Conservation (phyloP, 176 grass and related monocot genomes). For the Paspalum vaginatum region DNA sequence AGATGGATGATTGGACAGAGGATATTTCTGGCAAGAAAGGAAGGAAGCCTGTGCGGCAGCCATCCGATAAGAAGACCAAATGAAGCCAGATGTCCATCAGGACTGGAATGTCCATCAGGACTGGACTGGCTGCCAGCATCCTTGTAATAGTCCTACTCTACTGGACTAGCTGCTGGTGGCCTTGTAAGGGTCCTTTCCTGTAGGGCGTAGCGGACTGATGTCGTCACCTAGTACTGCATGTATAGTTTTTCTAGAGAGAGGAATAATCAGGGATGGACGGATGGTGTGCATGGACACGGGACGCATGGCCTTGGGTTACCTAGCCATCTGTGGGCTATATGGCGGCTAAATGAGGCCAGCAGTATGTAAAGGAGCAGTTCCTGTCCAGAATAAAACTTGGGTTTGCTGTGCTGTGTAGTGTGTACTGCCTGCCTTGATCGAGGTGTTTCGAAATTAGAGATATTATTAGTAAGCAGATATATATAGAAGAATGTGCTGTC, state of each 20-base stretch:
- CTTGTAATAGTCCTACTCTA: slow-evolving; percentile 1
- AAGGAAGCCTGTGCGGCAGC: slow-evolving; percentile 21
- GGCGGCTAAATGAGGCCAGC: not conserved
- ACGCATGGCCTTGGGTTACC: not conserved
- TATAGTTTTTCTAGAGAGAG: slow-evolving; percentile 33
- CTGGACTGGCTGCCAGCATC: not conserved
- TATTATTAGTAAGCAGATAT: not conserved
- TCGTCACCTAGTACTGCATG: slow-evolving; percentile 4
- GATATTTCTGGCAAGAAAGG: slow-evolving; percentile 39
- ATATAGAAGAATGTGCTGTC: not conserved
- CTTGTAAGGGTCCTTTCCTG: slow-evolving; percentile 27
- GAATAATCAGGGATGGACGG: slow-evolving; percentile 8
- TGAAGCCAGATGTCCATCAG: slow-evolving; percentile 6
- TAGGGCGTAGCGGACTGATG: not conserved
- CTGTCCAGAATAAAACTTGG: slow-evolving; percentile 8
- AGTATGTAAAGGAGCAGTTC: slow-evolving; percentile 4
- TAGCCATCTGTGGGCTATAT: not conserved
- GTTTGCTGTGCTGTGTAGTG: not conserved
- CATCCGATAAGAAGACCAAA: slow-evolving; percentile 20
- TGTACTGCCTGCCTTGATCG: not conserved
- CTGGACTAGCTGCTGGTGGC: not conserved
- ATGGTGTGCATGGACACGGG: not conserved
- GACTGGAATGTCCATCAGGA: not conserved
- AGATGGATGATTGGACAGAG: not conserved
- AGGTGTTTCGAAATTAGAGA: not conserved